Conservation (phyloP, 306 rosid genomes). For the Begonia fuchsioides region DNA sequence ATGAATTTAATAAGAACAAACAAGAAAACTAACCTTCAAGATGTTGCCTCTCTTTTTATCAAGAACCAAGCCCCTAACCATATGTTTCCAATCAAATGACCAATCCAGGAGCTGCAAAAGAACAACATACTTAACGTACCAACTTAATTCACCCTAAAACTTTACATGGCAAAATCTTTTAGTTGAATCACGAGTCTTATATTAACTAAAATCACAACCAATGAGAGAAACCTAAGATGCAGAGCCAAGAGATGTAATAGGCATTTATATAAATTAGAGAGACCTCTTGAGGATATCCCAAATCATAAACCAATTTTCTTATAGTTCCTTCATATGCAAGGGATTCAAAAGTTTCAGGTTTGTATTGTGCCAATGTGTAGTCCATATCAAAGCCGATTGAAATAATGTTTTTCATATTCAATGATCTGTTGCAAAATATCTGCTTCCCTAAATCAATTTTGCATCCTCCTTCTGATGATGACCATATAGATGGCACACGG, state of each 20-base stretch:
- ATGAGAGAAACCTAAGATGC: too few relatives aligned
- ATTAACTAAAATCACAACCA: too few relatives aligned
- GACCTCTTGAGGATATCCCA: constrained; percentile 85
- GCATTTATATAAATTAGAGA: constrained; percentile 10
- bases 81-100: constrained; percentile 86
- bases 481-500: constrained; percentile 48
- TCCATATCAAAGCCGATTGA: constrained; percentile 99
- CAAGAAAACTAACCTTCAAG: constrained; percentile 58
- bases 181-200: background rate
- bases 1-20: background rate
- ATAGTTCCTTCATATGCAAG: constrained; percentile 94
- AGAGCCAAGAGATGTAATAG: too few relatives aligned
- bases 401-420: constrained; percentile 84
- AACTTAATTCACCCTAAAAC: constrained; percentile 2
- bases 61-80: constrained; percentile 98
- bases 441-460: constrained; percentile 55
- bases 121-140: constrained; percentile 13
- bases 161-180: background rate
- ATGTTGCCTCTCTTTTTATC: constrained; percentile 97
- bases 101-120: constrained; percentile 62
- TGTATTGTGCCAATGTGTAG: constrained; percentile 94
- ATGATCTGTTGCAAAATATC: constrained; percentile 87
- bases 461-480: constrained; percentile 41
- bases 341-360: constrained; percentile 88
- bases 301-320: constrained; percentile 66